Conservation (phyloP, 768 basidiomycete genomes). For the Suillus ampliporus region DNA sequence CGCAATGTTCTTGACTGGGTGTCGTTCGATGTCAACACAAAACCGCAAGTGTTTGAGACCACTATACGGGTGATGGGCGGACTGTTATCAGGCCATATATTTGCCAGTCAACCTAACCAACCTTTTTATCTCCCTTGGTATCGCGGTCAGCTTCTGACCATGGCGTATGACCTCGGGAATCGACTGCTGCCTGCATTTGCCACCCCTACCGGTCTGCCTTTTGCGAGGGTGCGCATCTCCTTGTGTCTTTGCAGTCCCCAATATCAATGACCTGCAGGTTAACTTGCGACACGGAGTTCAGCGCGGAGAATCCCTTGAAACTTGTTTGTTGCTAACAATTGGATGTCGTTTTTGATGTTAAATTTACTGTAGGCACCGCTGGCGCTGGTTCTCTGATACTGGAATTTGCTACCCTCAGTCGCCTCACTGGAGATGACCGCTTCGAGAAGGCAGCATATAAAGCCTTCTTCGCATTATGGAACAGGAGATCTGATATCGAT, state of each 20-base stretch:
- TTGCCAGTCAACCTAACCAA: conserved; percentile 68
- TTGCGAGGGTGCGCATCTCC: conserved; percentile 67
- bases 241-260: conserved; percentile 8
- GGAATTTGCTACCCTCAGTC: conserved; percentile 92
- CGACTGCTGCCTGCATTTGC: conserved; percentile 90
- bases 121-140: conserved; percentile 88
- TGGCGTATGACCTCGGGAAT: conserved; percentile 88
- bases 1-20: conserved; percentile 82
- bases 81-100: conserved; percentile 83
- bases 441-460: conserved; percentile 91
- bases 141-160: conserved; percentile 70
- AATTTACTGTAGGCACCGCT: conserved; percentile 68
- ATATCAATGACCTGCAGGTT: conserved; percentile 50
- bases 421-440: conserved; percentile 86
- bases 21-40: conserved; percentile 91
- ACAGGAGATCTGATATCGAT: conserved; percentile 81
- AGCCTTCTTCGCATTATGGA: conserved; percentile 95
- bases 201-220: conserved; percentile 91
- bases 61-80: conserved; percentile 95
- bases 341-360: conserved; percentile 4
- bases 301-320: conserved; percentile 79
- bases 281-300: conserved; percentile 83
- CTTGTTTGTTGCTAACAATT: conserved; percentile 61
- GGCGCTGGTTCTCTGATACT: conserved; percentile 93
- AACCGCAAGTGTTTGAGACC: conserved; percentile 98